Evolutionary conservation across 805 yeast genomes (phyloP), one percentile per base, ranked within the genome.

Genomic region (Wickerhamiella nectarea): DNA sequence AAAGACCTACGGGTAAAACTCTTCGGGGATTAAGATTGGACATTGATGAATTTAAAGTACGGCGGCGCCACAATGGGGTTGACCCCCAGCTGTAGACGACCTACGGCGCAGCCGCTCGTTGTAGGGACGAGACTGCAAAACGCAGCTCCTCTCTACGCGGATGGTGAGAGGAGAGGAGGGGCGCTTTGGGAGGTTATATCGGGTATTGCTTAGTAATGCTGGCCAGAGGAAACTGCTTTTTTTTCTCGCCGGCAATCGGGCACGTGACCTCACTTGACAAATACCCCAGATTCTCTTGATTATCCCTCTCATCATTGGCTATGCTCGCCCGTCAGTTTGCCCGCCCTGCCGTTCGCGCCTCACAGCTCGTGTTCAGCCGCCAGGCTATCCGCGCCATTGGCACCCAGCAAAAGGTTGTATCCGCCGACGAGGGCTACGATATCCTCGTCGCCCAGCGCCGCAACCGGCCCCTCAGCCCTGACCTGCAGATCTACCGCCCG

Each of bases 391-490:
- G 38, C 22, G 40, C 37, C 24, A 24, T 26, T 11, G 17, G 38
- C 31, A 12, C 14, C 26, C 14, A 45, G 35, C 69, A 78, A 11
- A 70, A 73, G 48, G 60, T 63, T 50, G 71, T 85, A 40, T 65
- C 83, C 28, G 68, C 70, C 34, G 73, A 66, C 20, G 75, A 75
- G 52, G 93, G 81, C 56, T 72, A 80, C 52, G 72, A 72, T 28
- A 70, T 86, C 45, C 72, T 89, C 49, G 71, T 75, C 45, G 76
- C 77, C 43, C 97, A 89, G 70, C 77, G 98, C 64, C 74, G 70
- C 52, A 74, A 76, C 67, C 79, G 98, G 67, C 97, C 97, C 26
- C 65, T 74, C 12, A 85, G 95, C 24, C 97, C 97, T 45, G 94
- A 89, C 63, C 70, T 89, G 59, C 67, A 77, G 49, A 87, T 91